Evolutionary conservation across 352 stramenopile genomes (phyloP), one percentile per base, ranked within the genome.

Genomic region (Globisporangium emineosum): DNA sequence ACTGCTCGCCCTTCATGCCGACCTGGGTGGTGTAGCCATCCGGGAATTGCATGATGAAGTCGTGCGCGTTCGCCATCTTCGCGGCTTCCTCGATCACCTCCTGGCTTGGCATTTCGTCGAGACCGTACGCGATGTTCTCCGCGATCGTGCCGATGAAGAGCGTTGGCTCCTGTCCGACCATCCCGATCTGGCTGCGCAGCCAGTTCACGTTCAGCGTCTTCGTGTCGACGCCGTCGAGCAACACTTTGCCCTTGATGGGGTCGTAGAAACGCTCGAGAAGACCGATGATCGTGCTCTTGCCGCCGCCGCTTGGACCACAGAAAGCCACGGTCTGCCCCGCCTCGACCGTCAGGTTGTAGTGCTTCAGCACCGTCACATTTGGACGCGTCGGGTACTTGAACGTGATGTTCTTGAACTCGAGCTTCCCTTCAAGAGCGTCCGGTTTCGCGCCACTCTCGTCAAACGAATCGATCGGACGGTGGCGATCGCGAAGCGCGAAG

Each of bases 1-100:
- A 62, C 33, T 69, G 57, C 42, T 69, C 45, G 17, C 71, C 71
- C 19, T 73, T 69, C 35, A 52, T 65, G 40, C 93, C 91, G 13
- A 98, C 90, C 33, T 89, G 68, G 8, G 91, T 97, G 23, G 97
- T 79, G 72, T 86, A 97, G 33, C 83, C 76, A 37, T 97, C 81
- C 1, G 89, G 77, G 17, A 98, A 90, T 5, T 60, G 52, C 2
- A 61, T 67, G 72, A 97, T 97, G 60, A 98, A 98, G 51, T 87
- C 73, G 69, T 95, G 72, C 1, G 89, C 89, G 70, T 96, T 97
- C 40, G 90, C 91, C 50, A 94, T 65, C 60, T 80, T 77, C 4
- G 89, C 88, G n/a, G 89, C 90, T 17, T 85, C 42, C 42, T 83
- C 72, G 57, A 97, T 72, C 59, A 90, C 80, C 23, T 79, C 65